Percentiles rank a stretch among this genome's conserved stretches.
phyloP scores from a whole-genome alignment of 2,329 filamentous ascomycete species.

The Davidsoniella eucalypti region DNA sequence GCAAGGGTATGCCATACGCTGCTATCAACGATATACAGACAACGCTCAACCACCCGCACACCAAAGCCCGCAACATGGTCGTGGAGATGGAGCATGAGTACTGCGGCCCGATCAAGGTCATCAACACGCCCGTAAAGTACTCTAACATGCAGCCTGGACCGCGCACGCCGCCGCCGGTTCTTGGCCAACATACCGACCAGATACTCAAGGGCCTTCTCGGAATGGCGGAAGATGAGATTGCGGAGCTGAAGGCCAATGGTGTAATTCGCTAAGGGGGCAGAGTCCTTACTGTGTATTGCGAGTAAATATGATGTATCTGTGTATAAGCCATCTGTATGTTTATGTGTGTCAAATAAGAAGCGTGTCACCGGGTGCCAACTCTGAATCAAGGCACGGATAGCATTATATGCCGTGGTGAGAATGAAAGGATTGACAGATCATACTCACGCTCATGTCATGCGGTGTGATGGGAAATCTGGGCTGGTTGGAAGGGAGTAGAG shows the following conservation, averaged over 20 bases:
- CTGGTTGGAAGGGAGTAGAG: not conserved
- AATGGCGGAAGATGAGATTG: conserved; percentile 41
- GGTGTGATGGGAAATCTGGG: not conserved
- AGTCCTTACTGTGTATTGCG: too few relatives aligned
- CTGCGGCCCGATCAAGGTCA: conserved; percentile 74
- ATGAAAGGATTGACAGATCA: conserved; percentile 1
- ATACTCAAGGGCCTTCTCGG: conserved; percentile 50
- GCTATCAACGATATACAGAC: conserved; percentile 85
- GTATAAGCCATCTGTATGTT: not conserved
- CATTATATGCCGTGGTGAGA: not conserved
- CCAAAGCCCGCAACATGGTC: conserved; percentile 75
- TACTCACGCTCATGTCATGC: conserved; percentile 4
- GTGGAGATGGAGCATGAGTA: conserved; percentile 66
- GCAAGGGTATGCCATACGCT: conserved; percentile 81
- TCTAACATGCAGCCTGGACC: conserved; percentile 66
- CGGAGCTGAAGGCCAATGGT: conserved; percentile 45
- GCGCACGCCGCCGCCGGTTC: conserved; percentile 60
- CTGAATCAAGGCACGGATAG: too few relatives aligned
- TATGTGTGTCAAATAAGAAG: not conserved
- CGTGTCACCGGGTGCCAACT: too few relatives aligned
- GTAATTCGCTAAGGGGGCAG: conserved; percentile 36
- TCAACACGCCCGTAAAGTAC: conserved; percentile 91
- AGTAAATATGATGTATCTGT: too few relatives aligned
- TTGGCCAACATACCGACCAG: conserved; percentile 78
- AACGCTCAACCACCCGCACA: conserved; percentile 72